These are phyloP conservation scores for Epichloe coenophiala DNA, from an alignment of 2,329 filamentous ascomycete genomes.

Conservation along the genomic window DNA sequence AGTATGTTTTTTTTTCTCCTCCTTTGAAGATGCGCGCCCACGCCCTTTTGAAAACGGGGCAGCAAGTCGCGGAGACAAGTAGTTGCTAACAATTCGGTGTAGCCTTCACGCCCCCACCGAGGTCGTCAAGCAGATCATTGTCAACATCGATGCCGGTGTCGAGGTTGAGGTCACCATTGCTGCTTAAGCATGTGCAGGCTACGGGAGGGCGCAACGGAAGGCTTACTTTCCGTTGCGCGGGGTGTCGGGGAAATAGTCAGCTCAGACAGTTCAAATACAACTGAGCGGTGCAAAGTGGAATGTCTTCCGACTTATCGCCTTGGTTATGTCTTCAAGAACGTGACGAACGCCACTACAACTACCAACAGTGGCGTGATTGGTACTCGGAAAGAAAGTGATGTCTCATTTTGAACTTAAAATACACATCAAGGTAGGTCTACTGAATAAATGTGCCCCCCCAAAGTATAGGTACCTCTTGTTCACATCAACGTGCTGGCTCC, in stretches of 20 bases:
- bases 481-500: background rate
- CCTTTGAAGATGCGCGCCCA: no score
- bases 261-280: constrained; percentile 5
- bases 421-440: no score
- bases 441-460: no score
- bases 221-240: background rate
- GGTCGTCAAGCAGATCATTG: constrained; percentile 92
- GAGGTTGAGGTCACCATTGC: constrained; percentile 90
- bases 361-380: no score
- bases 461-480: no score
- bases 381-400: no score
- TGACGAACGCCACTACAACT: no score
- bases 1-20: constrained; percentile 39
- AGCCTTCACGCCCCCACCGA: constrained; percentile 94
- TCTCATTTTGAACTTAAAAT: no score
- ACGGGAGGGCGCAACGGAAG: background rate
- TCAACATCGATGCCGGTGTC: constrained; percentile 90
- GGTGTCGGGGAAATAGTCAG: background rate
- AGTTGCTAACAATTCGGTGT: constrained; percentile 9
- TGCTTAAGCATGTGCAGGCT: constrained; percentile 39
- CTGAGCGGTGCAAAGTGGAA: background rate
- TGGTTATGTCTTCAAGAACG: background rate
- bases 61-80: background rate
- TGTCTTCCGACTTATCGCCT: background rate
- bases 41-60: background rate